Evolutionary conservation across 208 protist species (phyloP), one percentile per base, ranked within the genome.

Genomic region (Acanthamoeba castellanii): DNA sequence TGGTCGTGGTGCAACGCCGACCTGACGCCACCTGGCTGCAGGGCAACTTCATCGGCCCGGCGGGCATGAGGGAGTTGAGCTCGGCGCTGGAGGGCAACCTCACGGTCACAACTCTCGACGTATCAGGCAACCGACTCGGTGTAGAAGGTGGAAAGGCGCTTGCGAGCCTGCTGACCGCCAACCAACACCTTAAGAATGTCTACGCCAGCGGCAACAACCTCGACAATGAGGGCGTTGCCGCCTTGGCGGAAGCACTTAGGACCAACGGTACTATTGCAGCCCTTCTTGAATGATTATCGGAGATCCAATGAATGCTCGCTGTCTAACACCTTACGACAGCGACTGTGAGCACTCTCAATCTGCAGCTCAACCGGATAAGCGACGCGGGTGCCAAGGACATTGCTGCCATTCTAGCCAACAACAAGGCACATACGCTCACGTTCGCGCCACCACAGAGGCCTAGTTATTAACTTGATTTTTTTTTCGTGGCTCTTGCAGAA

Each of bases 101-200:
- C 20, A 85, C 52, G 0, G 82, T 95, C 11, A 66, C 72, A 0
- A 81, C 37, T 2, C 82, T 92, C 42, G 98, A 99, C 84, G 94
- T 99, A 0, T 98, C 97, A 68, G 98, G 98, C 52, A 99, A 99
- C 92, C 95, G 98, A 25, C 96, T 99, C 64, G 91, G 91, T 5
- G 3, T 85, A 8, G 91, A 94, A n/a, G 91, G 91, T 1, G 55
- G 45, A 11, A 55, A 52, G 27, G 42, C 45, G 2, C 45, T 94
- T 9, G 70, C 34, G 5, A 13, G 37, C 18, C 45, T 78, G 20
- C 18, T 94, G 34, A 22, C 8, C 9, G 20, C 27, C 14, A 92
- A 92, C 66, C 64, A 70, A 20, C 50, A 61, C 55, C n/a, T 94
- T 13, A 94, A 32, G n/a, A 59, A 32, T 2, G 18, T 94, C 22